These are phyloP conservation scores for Colletotrichum sojae DNA, from an alignment of 2,329 filamentous ascomycete species.

Conservation along the genomic window DNA sequence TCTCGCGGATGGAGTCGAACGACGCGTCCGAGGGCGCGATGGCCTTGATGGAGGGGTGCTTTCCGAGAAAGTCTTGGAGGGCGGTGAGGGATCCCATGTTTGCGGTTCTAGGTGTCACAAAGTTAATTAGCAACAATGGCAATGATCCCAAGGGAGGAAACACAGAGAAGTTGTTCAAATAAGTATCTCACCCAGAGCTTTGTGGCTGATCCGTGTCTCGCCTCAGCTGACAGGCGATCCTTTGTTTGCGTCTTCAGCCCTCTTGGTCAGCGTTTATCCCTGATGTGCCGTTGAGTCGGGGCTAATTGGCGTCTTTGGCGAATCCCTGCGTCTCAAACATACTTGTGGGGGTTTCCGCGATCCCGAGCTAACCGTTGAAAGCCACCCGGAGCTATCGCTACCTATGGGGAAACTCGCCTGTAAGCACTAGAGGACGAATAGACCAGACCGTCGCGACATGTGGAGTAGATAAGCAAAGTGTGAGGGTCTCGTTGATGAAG, in stretches of 20 bases:
- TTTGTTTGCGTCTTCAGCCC: background rate
- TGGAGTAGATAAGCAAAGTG: too few relatives aligned
- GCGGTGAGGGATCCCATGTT: conserved; percentile 8
- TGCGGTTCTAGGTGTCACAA: background rate
- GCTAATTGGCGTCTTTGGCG: background rate
- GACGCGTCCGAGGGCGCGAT: background rate
- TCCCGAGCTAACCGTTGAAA: too few relatives aligned
- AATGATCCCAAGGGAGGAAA: background rate
- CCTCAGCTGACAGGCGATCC: background rate
- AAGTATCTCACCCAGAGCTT: background rate
- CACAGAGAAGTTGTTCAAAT: background rate
- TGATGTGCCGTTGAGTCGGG: background rate
- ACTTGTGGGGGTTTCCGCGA: too few relatives aligned
- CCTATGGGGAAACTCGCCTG: background rate
- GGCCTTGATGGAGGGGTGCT: conserved; percentile 20
- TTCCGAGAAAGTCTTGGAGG: conserved; percentile 19
- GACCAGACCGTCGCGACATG: too few relatives aligned
- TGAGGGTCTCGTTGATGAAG: too few relatives aligned
- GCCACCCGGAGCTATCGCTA: too few relatives aligned
- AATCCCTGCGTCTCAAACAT: too few relatives aligned
- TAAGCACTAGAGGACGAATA: background rate
- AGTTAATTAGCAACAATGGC: background rate
- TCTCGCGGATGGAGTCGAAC: conserved; percentile 3
- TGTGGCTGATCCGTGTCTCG: background rate
- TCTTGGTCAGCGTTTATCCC: background rate